Base-by-base conservation (phyloP, 1,284 basidiomycete species). In the Phlebopus sp. region DNA sequence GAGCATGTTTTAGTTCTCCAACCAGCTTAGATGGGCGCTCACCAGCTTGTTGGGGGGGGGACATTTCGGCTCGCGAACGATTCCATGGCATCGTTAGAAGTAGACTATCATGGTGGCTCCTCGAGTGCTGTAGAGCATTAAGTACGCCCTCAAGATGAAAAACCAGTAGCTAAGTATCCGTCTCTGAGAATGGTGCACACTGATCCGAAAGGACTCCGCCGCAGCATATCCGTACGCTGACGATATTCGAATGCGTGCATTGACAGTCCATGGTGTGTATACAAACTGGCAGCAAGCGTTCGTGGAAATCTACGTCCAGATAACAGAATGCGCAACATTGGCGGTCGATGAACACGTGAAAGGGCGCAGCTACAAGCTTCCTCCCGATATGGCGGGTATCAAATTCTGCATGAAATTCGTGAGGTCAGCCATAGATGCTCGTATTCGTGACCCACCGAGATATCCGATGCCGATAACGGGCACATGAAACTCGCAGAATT, bases 401-500 rank as follows among this genome's bases (percentile, higher is more conserved):
- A 61, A 25, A 18, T 37, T 34, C 59, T 61, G 9, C 13, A 42
- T 5, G 6, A 48, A 35, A 32, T 42, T 32, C 10, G 7, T 62
- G 1, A 60, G 55, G 49, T 19, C 19, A 27, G 11, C 11, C 15
- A 38, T 15, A 18, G 4, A 17, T n/a, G 13, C 11, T 37, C 9
- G 32, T 15, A 41, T 19, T 18, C 32, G 27, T 8, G 2, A 21
- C 56, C 38, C 50, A 65, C 63, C 46, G 27, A 13, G 30, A 65
- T 42, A 11, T 69, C 67, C 11, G 66, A 55, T 25, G 62, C 46
- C 19, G 66, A 59, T 37, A 85, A 52, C 2, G 91, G 90, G 60
- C 91, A 94, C 18, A 68, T 59, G 59, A 94, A 88, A 37, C 67
- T 80, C 44, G 86, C 77, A 5, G 71, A 71, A 56, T 84, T 85